phyloP scores from a whole-genome alignment of 768 basidiomycete genomes.

The Russula lepida region DNA sequence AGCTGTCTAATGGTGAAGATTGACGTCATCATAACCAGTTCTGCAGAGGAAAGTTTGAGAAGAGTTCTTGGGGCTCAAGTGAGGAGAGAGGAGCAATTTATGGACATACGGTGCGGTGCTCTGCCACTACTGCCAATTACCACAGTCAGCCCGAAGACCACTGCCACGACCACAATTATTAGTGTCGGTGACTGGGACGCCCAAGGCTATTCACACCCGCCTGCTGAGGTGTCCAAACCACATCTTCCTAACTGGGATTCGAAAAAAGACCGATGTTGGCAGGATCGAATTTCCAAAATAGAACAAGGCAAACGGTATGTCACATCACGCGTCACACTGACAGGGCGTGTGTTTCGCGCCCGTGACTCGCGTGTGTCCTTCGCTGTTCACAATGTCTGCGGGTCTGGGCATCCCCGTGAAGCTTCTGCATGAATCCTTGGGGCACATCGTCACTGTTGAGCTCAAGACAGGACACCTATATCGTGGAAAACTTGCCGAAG shows the following conservation, averaged over 20 bases:
- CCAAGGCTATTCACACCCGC: neutral
- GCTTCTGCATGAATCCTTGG: constrained; percentile 91
- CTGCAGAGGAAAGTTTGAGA: neutral
- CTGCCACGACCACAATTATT: neutral
- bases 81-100: neutral
- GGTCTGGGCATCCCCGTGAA: constrained; percentile 93
- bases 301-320: no score
- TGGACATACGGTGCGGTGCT: neutral
- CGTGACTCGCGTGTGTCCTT: neutral
- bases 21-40: neutral
- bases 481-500: constrained; percentile 94
- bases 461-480: constrained; percentile 97
- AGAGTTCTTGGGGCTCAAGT: neutral
- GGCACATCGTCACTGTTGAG: constrained; percentile 96
- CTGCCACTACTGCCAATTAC: neutral
- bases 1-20: no score
- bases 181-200: neutral
- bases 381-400: constrained; percentile 29
- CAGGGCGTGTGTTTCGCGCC: neutral
- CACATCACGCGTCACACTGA: neutral
- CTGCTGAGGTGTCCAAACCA: neutral
- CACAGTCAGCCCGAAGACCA: no score
- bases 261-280: no score
- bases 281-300: no score
- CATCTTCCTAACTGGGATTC: neutral